Conservation (phyloP, 2,329 filamentous ascomycete genomes). For the Cordyceps tenuipes region DNA sequence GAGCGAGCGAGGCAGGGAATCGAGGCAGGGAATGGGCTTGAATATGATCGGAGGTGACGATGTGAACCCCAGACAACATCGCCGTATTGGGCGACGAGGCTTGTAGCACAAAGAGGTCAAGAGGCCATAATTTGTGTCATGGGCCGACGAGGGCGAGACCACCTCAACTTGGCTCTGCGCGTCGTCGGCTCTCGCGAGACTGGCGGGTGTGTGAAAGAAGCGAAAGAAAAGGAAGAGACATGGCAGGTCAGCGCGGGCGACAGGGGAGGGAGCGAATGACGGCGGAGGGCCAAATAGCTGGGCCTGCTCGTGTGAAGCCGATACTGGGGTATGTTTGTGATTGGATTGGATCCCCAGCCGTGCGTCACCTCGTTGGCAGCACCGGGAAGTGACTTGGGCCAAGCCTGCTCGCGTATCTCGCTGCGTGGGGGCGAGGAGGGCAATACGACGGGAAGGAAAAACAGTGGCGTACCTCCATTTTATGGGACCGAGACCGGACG, state of each 20-base stretch:
- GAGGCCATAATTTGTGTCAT: slow-evolving; percentile 4
- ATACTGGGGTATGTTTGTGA: slow-evolving; percentile 9
- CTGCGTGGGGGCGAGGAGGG: not conserved
- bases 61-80: slow-evolving; percentile 2
- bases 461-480: slow-evolving; percentile 12
- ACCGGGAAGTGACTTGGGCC: not conserved
- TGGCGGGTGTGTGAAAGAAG: not conserved
- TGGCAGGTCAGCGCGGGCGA: not conserved
- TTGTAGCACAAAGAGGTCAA: slow-evolving; percentile 12
- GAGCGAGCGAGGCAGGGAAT: not conserved
- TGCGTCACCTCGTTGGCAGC: slow-evolving; percentile 4
- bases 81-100: not conserved
- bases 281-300: not conserved
- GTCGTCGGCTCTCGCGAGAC: not conserved
- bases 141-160: not conserved
- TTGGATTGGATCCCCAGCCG: slow-evolving; percentile 6
- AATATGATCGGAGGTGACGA: not conserved
- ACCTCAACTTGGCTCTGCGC: not conserved
- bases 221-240: not conserved
- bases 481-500: not conserved
- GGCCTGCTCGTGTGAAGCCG: not conserved
- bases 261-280: not conserved
- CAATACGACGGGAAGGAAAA: not conserved
- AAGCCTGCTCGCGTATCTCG: not conserved
- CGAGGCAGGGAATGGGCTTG: not conserved